These are phyloP conservation scores for Backusella morwellensis DNA, from an alignment of 192 early-diverging fungal genomes.

Conservation along the genomic window DNA sequence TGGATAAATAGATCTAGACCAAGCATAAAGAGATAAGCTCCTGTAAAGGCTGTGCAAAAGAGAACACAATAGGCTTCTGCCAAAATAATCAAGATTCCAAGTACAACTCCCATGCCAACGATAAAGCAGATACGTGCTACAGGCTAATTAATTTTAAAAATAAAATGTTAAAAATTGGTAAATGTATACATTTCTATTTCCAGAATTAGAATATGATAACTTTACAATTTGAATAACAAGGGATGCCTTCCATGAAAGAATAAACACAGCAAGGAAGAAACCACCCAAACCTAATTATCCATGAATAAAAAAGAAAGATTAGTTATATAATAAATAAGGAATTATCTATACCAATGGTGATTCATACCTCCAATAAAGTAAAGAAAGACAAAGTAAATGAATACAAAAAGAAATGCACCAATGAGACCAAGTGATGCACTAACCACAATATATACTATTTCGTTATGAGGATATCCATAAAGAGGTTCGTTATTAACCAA, in stretches of 20 bases:
- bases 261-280: constrained; percentile 33
- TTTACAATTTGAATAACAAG: constrained; percentile 34
- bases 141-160: constrained; percentile 10
- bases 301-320: neutral
- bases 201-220: neutral
- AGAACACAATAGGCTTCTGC: constrained; percentile 43
- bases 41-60: constrained; percentile 45
- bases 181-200: neutral
- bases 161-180: neutral
- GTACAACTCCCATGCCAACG: constrained; percentile 34
- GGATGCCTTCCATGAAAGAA: constrained; percentile 35
- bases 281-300: constrained; percentile 19
- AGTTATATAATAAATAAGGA: neutral
- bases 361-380: constrained; percentile 47
- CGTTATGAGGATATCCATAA: constrained; percentile 28
- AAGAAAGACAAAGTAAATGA: constrained; percentile 58
- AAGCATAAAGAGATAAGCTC: constrained; percentile 48
- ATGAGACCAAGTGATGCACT: constrained; percentile 30
- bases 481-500: constrained; percentile 35
- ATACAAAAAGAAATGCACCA: constrained; percentile 32
- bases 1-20: constrained; percentile 56
- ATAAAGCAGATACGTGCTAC: constrained; percentile 40
- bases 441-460: constrained; percentile 31
- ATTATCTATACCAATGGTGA: neutral
- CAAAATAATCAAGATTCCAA: constrained; percentile 29